Base-by-base conservation (phyloP, 2,329 filamentous ascomycete species). In the Thielaviopsis punctulata region DNA sequence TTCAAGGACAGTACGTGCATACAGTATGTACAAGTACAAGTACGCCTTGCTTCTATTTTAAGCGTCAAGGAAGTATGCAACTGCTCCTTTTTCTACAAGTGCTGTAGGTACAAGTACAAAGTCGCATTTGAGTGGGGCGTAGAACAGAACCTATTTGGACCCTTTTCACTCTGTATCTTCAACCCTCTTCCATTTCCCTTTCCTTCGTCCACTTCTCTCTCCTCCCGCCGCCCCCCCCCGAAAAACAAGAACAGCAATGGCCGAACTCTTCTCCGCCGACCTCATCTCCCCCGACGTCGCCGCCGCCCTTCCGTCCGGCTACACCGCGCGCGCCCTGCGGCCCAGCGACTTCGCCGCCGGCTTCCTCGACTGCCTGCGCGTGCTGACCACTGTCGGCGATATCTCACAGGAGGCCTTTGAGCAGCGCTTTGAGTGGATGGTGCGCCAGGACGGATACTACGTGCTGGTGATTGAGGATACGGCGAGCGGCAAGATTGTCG, bases 321-420 rank as follows among this genome's bases (percentile, higher is more conserved):
- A 96, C 73, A 78, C 73, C 24, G 77, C 94, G 62, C 87, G 92
- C 23, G 80, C 90, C 0, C 74, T 96, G 48, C 79, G 82, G 60
- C 78, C 78, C 59, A 75, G 74, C 60, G 92, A 98, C 69, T 95
- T 82, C 68, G 70, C 76, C 53, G 75, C 74, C 30, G 88, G 88
- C 57, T 95, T 95, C 66, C 80, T 98, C 60, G 87, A 95, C 63
- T 90, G 92, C 56, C 73, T 98, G 57, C 80, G 87, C 45, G 88
- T 95, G 36, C 73, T 98, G 61, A 96, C 92, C 2, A 92, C 86
- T 7, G 90, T 96, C 22, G 92, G 92, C 57, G 87, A 95, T 56
- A 82, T 95, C 59, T 76, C 73, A 47, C 76, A 84, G 64, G 76
- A 79, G 55, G 74, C 79, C 56, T 96, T 90, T 72, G 75, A 80